Evolutionary conservation across 495 filamentous ascomycete species (phyloP).

Genomic region (Neurospora sp.): DNA sequence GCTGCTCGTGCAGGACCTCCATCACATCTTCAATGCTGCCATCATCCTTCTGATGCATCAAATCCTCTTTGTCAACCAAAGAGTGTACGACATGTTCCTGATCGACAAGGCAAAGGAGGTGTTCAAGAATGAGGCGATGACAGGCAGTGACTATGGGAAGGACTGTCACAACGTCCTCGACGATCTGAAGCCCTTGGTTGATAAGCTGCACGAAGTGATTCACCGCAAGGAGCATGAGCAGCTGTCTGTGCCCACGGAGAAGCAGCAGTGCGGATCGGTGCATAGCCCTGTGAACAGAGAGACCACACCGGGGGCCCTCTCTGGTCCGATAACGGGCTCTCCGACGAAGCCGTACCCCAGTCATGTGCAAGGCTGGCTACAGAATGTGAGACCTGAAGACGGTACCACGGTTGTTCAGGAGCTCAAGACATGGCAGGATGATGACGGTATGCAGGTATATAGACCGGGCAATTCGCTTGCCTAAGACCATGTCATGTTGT

Average conservation of each 20-base stretch:
- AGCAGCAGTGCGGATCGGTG: neutral
- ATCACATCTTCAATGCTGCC: slow-evolving; percentile 37
- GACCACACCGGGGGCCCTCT: neutral
- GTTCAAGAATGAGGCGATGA: slow-evolving; percentile 17
- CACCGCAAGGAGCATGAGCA: slow-evolving; percentile 4
- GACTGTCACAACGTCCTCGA: slow-evolving; percentile 19
- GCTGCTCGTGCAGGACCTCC: slow-evolving; percentile 27
- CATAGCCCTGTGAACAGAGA: neutral
- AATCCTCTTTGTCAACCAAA: slow-evolving; percentile 20
- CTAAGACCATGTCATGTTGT: neutral
- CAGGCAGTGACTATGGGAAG: slow-evolving; percentile 16
- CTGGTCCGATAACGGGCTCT: neutral
- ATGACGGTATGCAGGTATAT: slow-evolving; percentile 1
- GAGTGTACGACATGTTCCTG: slow-evolving; percentile 12
- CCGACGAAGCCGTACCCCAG: neutral
- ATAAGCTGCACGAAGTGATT: slow-evolving; percentile 13
- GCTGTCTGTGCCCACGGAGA: slow-evolving; percentile 5
- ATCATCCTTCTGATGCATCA: slow-evolving; percentile 30
- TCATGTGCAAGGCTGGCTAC: neutral
- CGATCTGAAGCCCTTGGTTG: slow-evolving; percentile 15
- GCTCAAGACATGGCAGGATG: neutral
- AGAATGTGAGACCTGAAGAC: neutral
- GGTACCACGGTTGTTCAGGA: neutral
- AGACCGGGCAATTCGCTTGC: neutral
- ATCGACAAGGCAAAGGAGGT: slow-evolving; percentile 20